These are phyloP conservation scores for Lomentospora prolificans DNA, from an alignment of 2,329 filamentous ascomycete species.

Conservation along the genomic window DNA sequence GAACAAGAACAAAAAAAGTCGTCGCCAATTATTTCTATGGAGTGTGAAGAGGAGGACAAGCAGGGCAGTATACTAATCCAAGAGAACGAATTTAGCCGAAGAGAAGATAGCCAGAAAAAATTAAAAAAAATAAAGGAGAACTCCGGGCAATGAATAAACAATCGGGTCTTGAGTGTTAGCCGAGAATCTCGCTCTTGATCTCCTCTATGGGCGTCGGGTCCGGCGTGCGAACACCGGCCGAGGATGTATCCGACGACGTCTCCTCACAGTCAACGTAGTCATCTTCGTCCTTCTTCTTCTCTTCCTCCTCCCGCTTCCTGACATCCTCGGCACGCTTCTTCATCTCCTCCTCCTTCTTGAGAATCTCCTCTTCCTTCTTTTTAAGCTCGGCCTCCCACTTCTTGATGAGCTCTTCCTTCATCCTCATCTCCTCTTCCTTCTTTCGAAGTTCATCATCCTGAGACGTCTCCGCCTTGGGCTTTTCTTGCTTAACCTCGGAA, in stretches of 20 bases:
- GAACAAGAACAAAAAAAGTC: too few relatives aligned
- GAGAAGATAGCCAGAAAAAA: neutral
- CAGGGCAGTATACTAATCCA: too few relatives aligned
- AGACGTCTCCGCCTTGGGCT: neutral
- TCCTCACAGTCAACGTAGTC: constrained; percentile 8
- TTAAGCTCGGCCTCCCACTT: constrained; percentile 1
- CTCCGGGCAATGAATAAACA: too few relatives aligned
- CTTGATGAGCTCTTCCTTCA: constrained; percentile 4
- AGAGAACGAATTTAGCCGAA: too few relatives aligned
- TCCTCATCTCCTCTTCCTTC: constrained; percentile 3
- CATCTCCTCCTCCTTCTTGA: constrained; percentile 6
- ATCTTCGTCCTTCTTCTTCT: constrained; percentile 6
- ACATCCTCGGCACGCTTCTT: constrained; percentile 1
- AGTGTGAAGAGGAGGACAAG: too few relatives aligned
- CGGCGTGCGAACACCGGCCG: constrained; percentile 1
- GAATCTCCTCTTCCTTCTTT: constrained; percentile 6
- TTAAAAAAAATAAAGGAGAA: neutral
- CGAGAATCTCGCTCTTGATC: neutral
- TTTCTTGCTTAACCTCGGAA: neutral
- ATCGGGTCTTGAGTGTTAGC: neutral
- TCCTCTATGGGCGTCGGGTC: constrained; percentile 1
- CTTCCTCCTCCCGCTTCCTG: neutral
- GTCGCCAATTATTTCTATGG: too few relatives aligned
- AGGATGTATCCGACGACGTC: constrained; percentile 1
- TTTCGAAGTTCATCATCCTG: neutral